Base-by-base conservation (phyloP, 208 protist species). In the Leishmania martiniquensis region DNA sequence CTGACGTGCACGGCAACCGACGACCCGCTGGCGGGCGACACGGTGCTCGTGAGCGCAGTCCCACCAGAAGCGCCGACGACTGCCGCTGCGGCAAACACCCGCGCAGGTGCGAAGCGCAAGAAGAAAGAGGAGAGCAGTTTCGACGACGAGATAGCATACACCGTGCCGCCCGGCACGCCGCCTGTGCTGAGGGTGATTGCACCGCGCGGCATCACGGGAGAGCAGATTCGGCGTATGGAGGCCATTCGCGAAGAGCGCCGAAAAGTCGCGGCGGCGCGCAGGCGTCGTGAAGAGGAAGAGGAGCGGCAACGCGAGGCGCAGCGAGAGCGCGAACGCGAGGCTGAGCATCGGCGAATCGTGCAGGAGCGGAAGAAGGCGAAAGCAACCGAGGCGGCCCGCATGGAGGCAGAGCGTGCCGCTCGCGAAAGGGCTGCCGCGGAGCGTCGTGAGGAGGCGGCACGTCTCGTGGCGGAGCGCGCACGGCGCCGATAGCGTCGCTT, bases 321-420 rank as follows among this genome's bases (percentile, higher is more conserved):
- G 67, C 81, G 89, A 15, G 91, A 94, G 65, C 72, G 60, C n/a
- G 86, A 89, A 72, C 85, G 91, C 0, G 93, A 85, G 42, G 85
- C 81, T 47, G 90, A 86, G 47, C 87, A 90, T 66, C 68, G 72
- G 4, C 72, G 77, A 55, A 22, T 91, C 22, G 89, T 95, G 65
- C 78, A 91, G 76, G 85, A 94, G 72, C 85, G 88, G 47, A 92
- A 93, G 71, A 78, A 75, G 62, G 74, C 47, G 10, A 89, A 82
- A 66, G 79, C 72, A 44, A 75, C 73, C 49, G 87, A 84, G 65
- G 73, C 80, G 62, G 75, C 75, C n/a, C 80, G 80, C 44, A 84
- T 84, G 71, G 81, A 82, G 70, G 54, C 45, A 2, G 84, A 86
- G 62, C 72, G 75, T 63, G 72, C 86, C 17, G 73, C 77, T 67